These are phyloP conservation scores for Cryphonectria japonica DNA, from an alignment of 2,329 filamentous ascomycete genomes.

Conservation along the genomic window DNA sequence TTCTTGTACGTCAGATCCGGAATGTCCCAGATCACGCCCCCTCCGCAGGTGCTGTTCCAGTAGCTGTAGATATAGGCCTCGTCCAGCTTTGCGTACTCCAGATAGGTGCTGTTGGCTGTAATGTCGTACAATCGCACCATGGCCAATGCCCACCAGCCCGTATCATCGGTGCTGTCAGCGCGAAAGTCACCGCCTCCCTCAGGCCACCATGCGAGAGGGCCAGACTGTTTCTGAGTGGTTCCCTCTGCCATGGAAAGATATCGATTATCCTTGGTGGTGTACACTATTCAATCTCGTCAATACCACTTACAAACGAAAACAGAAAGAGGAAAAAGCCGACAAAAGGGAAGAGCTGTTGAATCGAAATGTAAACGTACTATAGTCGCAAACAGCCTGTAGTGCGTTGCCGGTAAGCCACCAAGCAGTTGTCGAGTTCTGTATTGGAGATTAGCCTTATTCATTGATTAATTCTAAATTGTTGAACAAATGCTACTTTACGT, in stretches of 20 bases:
- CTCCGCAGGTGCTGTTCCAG: conserved; percentile 53
- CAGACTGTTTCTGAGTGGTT: conserved; percentile 41
- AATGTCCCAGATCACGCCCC: conserved; percentile 62
- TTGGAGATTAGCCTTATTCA: neutral
- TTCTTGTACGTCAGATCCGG: conserved; percentile 52
- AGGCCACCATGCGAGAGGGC: conserved; percentile 42
- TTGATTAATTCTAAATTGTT: too few species aligned
- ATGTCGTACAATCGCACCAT: conserved; percentile 62
- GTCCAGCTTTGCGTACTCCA: conserved; percentile 55
- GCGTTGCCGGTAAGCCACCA: conserved; percentile 47
- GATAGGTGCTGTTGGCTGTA: conserved; percentile 55
- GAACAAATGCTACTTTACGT: neutral
- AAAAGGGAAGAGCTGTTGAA: neutral
- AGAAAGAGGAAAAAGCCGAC: too few species aligned
- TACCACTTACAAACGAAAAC: neutral
- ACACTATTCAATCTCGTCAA: conserved; percentile 28
- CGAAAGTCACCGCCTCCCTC: conserved; percentile 44
- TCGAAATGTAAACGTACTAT: conserved; percentile 32
- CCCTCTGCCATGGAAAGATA: conserved; percentile 38
- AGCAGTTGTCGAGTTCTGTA: conserved; percentile 39
- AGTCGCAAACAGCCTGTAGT: conserved; percentile 42
- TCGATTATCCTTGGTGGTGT: conserved; percentile 35
- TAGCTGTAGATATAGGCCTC: conserved; percentile 61
- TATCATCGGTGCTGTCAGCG: conserved; percentile 55
- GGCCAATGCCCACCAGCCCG: conserved; percentile 67